Base-by-base conservation (phyloP, 768 basidiomycete species). In the Mycena epipterygia region DNA sequence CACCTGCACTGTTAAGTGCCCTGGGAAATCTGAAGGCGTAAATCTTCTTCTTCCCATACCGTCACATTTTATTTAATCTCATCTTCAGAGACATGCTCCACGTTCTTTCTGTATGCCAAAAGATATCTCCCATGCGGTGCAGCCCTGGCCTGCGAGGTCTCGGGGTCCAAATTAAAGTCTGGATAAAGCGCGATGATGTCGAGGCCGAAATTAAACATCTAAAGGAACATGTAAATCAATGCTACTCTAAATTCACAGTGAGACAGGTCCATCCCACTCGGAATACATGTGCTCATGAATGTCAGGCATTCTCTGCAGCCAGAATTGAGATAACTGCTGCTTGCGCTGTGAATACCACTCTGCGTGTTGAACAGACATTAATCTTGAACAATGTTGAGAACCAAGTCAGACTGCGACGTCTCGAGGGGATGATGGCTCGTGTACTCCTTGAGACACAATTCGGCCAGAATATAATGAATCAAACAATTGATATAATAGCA, bases 161-260 rank as follows among this genome's bases (percentile, higher is more conserved):
- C 17, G n/a, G 25, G n/a, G 48, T 58, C 7, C 62, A 71, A 44
- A 0, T 71, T 35, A 66, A 67, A 48, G 49, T 19, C 6, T 73
- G 71, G 71, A 30, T 56, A 2, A 69, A 73, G 56, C 68, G 67
- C 1, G 63, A 73, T n/a, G 57, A 73, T 14, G 25, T 73, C 19
- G 68, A 73, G 51, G 29, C 16, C 1, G 44, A 68, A 41, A 68
- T 72, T 9, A 11, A 11, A 2, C 27, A 21, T 25, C 41, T 72
- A 39, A 68, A 61, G 42, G 57, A 69, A 17, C 71, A 61, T 61
- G 64, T 65, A 2, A 69, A 56, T 14, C 61, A 59, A n/a, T 73
- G 71, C 23, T 65, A 30, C 14, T 6, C 55, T 32, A 33, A 64
- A 39, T 73, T 73, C 25, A 65, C 58, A 12, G 72, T 57, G 16